Evolutionary conservation across 306 rosid genomes (phyloP).

Genomic region (Gastrolobium bilobum): DNA sequence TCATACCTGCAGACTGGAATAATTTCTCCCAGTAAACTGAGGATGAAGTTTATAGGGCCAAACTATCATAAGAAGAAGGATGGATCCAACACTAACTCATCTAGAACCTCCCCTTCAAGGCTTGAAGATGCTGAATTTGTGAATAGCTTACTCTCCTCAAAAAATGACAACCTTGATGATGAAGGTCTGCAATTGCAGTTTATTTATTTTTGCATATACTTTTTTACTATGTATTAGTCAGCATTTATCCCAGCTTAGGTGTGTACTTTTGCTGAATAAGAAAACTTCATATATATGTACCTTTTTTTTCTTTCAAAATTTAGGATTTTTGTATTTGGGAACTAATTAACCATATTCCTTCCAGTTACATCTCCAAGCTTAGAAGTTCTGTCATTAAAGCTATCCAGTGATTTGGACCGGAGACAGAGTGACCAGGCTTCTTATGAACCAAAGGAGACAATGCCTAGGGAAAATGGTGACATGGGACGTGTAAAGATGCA

Average conservation of each 20-base stretch:
- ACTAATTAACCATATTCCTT: slow-evolving; percentile 48
- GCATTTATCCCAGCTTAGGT: not conserved
- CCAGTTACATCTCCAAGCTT: slow-evolving; percentile 73
- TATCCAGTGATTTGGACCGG: slow-evolving; percentile 46
- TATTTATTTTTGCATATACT: slow-evolving; percentile 4
- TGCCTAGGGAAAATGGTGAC: slow-evolving; percentile 60
- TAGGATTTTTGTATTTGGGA: slow-evolving; percentile 17
- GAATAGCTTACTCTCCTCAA: slow-evolving; percentile 68
- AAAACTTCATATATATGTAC: too few relatives aligned
- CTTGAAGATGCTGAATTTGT: slow-evolving; percentile 77
- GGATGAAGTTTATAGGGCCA: slow-evolving; percentile 93
- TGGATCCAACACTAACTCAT: slow-evolving; percentile 90
- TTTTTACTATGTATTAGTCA: not conserved
- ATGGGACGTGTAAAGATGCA: slow-evolving; percentile 55
- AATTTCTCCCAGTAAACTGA: slow-evolving; percentile 92
- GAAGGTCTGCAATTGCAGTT: slow-evolving; percentile 66
- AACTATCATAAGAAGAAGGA: slow-evolving; percentile 74
- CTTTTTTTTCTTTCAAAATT: too few relatives aligned
- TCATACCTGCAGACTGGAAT: slow-evolving; percentile 74
- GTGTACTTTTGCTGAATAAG: too few relatives aligned
- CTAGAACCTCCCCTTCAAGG: slow-evolving; percentile 95
- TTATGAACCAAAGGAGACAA: slow-evolving; percentile 57
- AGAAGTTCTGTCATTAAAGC: slow-evolving; percentile 60
- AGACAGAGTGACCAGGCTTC: slow-evolving; percentile 48
- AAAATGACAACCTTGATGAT: slow-evolving; percentile 65